Evolutionary conservation across 768 basidiomycete genomes (phyloP).

Genomic region (Amanita muscaria): DNA sequence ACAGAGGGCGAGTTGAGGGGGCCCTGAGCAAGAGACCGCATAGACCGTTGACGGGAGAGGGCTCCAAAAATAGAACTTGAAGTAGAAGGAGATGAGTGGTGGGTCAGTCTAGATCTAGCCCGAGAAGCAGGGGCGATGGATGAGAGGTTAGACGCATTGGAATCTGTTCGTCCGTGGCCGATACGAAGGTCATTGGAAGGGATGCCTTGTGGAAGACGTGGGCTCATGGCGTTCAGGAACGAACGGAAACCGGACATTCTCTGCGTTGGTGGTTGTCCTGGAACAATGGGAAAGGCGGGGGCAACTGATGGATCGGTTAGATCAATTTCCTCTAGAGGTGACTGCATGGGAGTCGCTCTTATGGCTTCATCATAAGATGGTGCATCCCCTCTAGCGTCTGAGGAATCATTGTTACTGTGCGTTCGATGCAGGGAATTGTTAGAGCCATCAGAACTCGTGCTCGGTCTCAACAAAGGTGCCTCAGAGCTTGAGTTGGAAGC

Average conservation of each 20-base stretch:
- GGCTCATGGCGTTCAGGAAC: constrained; percentile 21
- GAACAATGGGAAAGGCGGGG: constrained; percentile 11
- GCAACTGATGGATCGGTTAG: constrained; percentile 12
- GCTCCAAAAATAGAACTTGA: constrained; percentile 40
- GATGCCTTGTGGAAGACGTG: constrained; percentile 23
- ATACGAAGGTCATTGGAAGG: constrained; percentile 12
- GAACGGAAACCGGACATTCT: constrained; percentile 40
- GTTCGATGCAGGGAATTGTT: constrained; percentile 24
- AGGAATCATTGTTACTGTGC: constrained; percentile 15
- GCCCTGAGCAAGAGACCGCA: constrained; percentile 29
- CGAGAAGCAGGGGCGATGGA: constrained; percentile 17
- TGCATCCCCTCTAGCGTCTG: constrained; percentile 45
- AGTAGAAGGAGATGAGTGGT: constrained; percentile 27
- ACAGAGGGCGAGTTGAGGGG: constrained; percentile 55
- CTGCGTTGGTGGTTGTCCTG: constrained; percentile 14
- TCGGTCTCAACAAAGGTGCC: constrained; percentile 32
- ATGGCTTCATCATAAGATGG: constrained; percentile 62
- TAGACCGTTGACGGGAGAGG: constrained; percentile 38
- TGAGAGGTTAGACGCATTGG: constrained; percentile 20
- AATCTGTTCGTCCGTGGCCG: constrained; percentile 24
- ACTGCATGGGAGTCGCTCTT: constrained; percentile 4
- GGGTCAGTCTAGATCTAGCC: constrained; percentile 18
- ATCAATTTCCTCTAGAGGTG: not conserved
- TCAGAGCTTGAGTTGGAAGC: constrained; percentile 32
- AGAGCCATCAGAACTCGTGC: constrained; percentile 13